Base-by-base conservation (phyloP, 768 basidiomycete species). In the Leccinum ochraceum region DNA sequence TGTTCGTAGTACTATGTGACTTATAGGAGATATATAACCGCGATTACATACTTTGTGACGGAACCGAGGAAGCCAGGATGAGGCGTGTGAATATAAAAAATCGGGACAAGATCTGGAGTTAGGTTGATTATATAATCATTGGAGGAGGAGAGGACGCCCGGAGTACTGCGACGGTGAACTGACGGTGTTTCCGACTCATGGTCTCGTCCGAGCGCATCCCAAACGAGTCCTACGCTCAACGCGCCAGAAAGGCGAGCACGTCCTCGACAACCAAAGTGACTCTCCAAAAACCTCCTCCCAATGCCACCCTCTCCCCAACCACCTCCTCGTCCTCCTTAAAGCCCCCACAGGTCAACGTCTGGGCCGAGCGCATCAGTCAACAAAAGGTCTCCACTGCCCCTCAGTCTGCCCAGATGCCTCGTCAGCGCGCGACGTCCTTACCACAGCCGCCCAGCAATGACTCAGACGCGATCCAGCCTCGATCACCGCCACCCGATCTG, bases 161-260 rank as follows among this genome's bases (percentile, higher is more conserved):
- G 62, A 62, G 64, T 32, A 32, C 30, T 62, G 60, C 58, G 62
- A 71, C 68, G n/a, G 54, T 53, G 59, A 26, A 60, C 69, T 62
- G 69, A 60, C 58, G 65, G 67, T 59, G 62, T 59, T 34, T 63
- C 53, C 48, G 67, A 71, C 30, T 32, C 30, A 74, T 74, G 74
- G 64, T 68, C 66, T 76, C 72, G 63, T 74, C 67, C 52, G 67
- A 70, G 59, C 74, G 74, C 55, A 72, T 71, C 48, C 77, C 77
- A 63, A 71, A 78, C 59, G 78, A 85, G 53, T 87, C 86, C 30
- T 88, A 88, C 64, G 83, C 83, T 39, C 79, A 84, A 54, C 79
- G 79, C 50, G 83, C 80, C 60, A 82, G 78, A 74, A 81, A 78
- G 67, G 80, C 80, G 56, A 65, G 54, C 53, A 46, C 60, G 48